Percentiles rank a stretch among this genome's conserved stretches.
Conservation (phyloP, 2,329 filamentous ascomycete genomes). For the Colletotrichum orbiculare region DNA sequence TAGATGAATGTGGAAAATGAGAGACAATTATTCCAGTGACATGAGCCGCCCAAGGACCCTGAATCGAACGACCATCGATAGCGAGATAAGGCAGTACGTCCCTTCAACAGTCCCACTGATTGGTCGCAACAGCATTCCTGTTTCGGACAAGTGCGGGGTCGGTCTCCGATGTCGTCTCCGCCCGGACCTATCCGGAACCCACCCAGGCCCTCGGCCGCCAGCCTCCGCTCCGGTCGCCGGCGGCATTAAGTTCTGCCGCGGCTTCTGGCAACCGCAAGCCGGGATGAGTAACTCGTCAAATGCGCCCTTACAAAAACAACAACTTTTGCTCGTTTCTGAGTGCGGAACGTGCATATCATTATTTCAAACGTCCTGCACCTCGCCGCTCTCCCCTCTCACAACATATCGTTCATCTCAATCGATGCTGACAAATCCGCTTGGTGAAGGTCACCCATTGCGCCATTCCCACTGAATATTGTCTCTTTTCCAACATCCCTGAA, state of each 20-base stretch:
- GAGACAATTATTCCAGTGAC: no score
- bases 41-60: no score
- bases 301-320: conserved; percentile 2
- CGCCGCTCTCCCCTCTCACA: no score
- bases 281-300: neutral
- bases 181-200: no score
- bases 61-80: no score
- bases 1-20: no score
- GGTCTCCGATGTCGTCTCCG: conserved; percentile 19
- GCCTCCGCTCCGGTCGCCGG: conserved; percentile 9
- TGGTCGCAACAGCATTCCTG: neutral
- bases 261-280: neutral
- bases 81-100: neutral
- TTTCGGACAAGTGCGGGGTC: conserved; percentile 24
- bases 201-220: no score
- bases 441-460: neutral
- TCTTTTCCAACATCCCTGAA: neutral
- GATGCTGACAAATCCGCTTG: neutral
- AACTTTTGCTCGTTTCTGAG: neutral
- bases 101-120: neutral
- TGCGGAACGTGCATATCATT: no score
- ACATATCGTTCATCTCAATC: fast-evolving
- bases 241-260: conserved; percentile 10
- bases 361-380: no score
- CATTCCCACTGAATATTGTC: neutral